These are phyloP conservation scores for Paramecium pentaurelia DNA, from an alignment of 73 alveolate genomes.

Conservation along the genomic window DNA sequence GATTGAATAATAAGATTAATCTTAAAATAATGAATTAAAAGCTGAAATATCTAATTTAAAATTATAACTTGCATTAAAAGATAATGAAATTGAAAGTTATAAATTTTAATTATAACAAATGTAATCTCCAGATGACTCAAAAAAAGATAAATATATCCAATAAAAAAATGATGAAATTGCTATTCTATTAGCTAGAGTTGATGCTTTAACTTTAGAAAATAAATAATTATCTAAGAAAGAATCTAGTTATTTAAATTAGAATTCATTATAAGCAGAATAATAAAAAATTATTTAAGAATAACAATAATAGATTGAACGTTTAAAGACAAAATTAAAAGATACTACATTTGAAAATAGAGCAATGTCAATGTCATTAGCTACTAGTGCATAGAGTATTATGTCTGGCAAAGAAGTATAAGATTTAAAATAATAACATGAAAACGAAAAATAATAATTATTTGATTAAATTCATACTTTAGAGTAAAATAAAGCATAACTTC, in stretches of 20 bases:
- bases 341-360: slow-evolving; percentile 1
- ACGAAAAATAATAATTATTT: not conserved
- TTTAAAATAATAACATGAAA: not conserved
- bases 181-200: not conserved
- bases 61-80: not conserved
- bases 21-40: not conserved
- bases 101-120: not conserved
- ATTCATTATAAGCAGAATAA: not conserved
- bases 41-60: not conserved
- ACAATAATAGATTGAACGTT: not conserved
- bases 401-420: not conserved
- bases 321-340: not conserved
- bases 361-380: not conserved
- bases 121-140: not conserved
- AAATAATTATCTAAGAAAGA: not conserved
- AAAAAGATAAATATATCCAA: not conserved
- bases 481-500: not conserved
- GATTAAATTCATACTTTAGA: not conserved
- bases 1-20: not conserved
- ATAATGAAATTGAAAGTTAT: not conserved
- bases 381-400: not conserved
- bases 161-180: not conserved
- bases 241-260: not conserved
- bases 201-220: not conserved
- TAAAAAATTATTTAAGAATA: not conserved